phyloP scores from a whole-genome alignment of 2,329 filamentous ascomycete species.

The Xenoacremonium recifei region DNA sequence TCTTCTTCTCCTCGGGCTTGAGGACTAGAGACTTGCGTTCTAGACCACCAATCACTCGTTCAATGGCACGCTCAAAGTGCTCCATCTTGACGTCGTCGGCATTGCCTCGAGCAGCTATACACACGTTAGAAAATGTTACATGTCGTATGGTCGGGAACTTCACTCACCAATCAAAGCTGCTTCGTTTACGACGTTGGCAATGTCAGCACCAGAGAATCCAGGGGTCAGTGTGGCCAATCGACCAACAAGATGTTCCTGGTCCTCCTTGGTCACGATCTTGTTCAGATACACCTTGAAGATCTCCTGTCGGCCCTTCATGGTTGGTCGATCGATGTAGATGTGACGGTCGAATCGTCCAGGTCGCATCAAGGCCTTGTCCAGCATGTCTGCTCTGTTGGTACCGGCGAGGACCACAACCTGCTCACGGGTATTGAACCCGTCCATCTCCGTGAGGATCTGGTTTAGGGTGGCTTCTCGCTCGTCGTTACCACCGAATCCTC shows the following conservation, averaged over 20 bases:
- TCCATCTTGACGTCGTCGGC: conserved; percentile 80
- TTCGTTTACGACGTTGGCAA: conserved; percentile 98
- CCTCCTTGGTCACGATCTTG: conserved; percentile 92
- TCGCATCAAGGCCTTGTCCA: conserved; percentile 94
- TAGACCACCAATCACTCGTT: conserved; percentile 92
- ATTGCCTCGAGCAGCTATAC: conserved; percentile 74
- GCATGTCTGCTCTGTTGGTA: conserved; percentile 91
- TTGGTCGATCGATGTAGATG: conserved; percentile 91
- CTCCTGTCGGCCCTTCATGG: conserved; percentile 93
- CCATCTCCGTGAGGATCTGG: conserved; percentile 98
- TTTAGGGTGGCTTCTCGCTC: conserved; percentile 96
- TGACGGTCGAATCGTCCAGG: conserved; percentile 96
- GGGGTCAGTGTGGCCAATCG: conserved; percentile 89
- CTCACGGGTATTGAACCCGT: conserved; percentile 95
- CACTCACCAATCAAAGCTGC: conserved; percentile 87
- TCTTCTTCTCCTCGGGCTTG: conserved; percentile 89
- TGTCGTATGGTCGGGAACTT: conserved; percentile 28
- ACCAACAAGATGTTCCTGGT: conserved; percentile 83
- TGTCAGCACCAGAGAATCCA: conserved; percentile 95
- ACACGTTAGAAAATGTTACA: conserved; percentile 13
- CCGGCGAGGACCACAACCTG: conserved; percentile 96
- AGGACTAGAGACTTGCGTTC: conserved; percentile 97
- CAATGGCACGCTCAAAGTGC: conserved; percentile 97
- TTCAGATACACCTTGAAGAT: conserved; percentile 94
- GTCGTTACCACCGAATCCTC: conserved; percentile 81